A percentile compares a stretch with the other conserved stretches of the same genome.
phyloP scores from a whole-genome alignment of 2,329 filamentous ascomycete genomes.

The Paramyrothecium sp. region DNA sequence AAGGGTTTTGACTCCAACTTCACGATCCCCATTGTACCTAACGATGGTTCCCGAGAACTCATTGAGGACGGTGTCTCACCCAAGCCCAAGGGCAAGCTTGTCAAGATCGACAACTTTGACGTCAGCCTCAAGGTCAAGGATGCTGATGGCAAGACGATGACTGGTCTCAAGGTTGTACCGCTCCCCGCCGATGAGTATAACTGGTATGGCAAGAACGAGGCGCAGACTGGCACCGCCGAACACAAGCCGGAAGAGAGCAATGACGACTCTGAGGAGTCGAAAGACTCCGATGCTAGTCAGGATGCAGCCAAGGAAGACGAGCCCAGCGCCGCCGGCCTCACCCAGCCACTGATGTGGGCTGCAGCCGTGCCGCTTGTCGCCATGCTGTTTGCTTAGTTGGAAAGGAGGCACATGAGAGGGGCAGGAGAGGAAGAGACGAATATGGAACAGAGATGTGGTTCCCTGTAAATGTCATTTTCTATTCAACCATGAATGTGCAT shows the following conservation, averaged over 20 bases:
- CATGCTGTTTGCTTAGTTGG: constrained; percentile 30
- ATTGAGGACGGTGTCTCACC: constrained; percentile 74
- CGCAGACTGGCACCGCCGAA: constrained; percentile 28
- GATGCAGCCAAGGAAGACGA: constrained; percentile 16
- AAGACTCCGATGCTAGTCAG: constrained; percentile 5
- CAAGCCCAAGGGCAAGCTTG: constrained; percentile 64
- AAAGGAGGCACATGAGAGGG: constrained; percentile 2
- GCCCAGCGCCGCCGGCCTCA: constrained; percentile 24
- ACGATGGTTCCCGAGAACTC: constrained; percentile 62
- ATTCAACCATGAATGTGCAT: background rate
- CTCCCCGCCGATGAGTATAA: constrained; percentile 44
- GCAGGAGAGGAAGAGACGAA: constrained; percentile 5
- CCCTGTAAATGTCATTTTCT: background rate
- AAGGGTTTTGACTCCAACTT: constrained; percentile 76
- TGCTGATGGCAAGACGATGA: constrained; percentile 38
- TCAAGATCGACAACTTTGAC: constrained; percentile 64
- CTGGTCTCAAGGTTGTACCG: constrained; percentile 45
- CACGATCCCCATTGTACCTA: constrained; percentile 61
- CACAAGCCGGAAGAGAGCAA: constrained; percentile 13
- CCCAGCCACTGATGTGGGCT: constrained; percentile 29
- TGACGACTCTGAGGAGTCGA: constrained; percentile 11
- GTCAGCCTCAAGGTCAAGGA: constrained; percentile 46
- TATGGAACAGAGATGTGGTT: background rate
- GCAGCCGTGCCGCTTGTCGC: constrained; percentile 29
- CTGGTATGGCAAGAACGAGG: constrained; percentile 41